Evolutionary conservation across 73 alveolate genomes (phyloP).

Genomic region (Blepharisma stoltei): DNA sequence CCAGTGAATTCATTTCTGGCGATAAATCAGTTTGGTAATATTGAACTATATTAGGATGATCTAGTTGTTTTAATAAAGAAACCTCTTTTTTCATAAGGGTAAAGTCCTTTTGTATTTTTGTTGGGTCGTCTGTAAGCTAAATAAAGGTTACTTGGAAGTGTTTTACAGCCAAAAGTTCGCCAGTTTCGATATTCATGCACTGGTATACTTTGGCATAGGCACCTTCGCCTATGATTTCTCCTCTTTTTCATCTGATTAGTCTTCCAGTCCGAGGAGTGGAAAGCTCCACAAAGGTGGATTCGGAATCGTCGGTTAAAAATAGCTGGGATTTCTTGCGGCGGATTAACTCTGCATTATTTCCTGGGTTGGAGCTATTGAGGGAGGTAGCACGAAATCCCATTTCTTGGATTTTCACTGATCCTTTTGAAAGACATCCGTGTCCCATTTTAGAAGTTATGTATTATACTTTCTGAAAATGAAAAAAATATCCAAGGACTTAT

Average conservation of each 20-base stretch:
- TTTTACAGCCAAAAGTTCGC: constrained; percentile 69
- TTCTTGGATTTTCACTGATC: too few species aligned
- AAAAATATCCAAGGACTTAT: too few species aligned
- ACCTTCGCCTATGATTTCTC: constrained; percentile 82
- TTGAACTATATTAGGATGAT: constrained; percentile 53
- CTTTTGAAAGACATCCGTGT: too few species aligned
- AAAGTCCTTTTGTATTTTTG: constrained; percentile 23
- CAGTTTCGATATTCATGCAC: constrained; percentile 65
- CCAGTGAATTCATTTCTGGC: constrained; percentile 35
- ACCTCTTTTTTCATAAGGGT: constrained; percentile 52
- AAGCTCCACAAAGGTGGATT: constrained; percentile 4
- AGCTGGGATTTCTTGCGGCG: background rate
- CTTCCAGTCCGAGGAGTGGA: constrained; percentile 3
- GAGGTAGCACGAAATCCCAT: too few species aligned
- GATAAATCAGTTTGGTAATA: constrained; percentile 49
- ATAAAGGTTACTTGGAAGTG: constrained; percentile 35
- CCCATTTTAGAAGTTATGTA: too few species aligned
- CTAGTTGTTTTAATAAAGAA: constrained; percentile 31
- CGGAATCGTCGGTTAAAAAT: background rate
- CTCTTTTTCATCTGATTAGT: constrained; percentile 21
- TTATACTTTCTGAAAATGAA: too few species aligned
- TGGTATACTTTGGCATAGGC: constrained; percentile 86
- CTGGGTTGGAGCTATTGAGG: too few species aligned
- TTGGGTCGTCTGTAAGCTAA: constrained; percentile 26
- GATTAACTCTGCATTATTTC: too few species aligned